Evolutionary conservation across 2,329 filamentous ascomycete species (phyloP).

Genomic region (Botrytis fragariae): DNA sequence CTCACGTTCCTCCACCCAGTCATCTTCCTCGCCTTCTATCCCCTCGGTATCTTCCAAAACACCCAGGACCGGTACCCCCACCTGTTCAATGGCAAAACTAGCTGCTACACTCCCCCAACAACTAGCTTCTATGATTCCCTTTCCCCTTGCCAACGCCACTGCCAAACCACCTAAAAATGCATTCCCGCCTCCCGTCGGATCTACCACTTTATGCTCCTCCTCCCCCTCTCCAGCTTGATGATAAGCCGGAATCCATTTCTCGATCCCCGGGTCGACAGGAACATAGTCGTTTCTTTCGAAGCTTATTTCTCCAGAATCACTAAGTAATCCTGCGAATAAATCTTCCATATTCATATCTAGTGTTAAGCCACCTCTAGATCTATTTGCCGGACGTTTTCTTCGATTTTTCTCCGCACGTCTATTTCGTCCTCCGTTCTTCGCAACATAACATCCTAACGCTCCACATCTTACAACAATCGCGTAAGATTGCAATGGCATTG

Average conservation of each 20-base stretch:
- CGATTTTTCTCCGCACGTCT: conserved; percentile 26
- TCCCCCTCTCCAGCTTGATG: conserved; percentile 43
- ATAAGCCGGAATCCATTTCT: conserved; percentile 77
- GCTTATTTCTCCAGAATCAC: conserved; percentile 48
- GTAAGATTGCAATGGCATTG: conserved; percentile 63
- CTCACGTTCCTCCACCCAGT: conserved; percentile 43
- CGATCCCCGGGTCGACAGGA: conserved; percentile 50
- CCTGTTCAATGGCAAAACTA: conserved; percentile 92
- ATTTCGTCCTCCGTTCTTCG: conserved; percentile 40
- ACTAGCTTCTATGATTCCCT: conserved; percentile 65
- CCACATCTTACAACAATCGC: conserved; percentile 69
- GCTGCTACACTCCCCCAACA: conserved; percentile 79
- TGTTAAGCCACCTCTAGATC: conserved; percentile 51
- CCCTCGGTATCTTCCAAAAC: conserved; percentile 47
- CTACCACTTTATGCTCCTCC: conserved; percentile 57
- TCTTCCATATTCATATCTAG: conserved; percentile 63
- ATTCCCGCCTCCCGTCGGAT: conserved; percentile 93
- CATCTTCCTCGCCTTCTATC: conserved; percentile 31
- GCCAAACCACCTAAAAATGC: conserved; percentile 69
- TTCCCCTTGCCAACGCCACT: conserved; percentile 58
- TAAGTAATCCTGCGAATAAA: conserved; percentile 57
- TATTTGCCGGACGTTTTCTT: conserved; percentile 31
- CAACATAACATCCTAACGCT: conserved; percentile 68
- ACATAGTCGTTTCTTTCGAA: conserved; percentile 52
- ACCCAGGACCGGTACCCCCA: conserved; percentile 69